phyloP scores from a whole-genome alignment of 192 early-diverging fungal genomes.

The Hyaloraphidium curvatum region DNA sequence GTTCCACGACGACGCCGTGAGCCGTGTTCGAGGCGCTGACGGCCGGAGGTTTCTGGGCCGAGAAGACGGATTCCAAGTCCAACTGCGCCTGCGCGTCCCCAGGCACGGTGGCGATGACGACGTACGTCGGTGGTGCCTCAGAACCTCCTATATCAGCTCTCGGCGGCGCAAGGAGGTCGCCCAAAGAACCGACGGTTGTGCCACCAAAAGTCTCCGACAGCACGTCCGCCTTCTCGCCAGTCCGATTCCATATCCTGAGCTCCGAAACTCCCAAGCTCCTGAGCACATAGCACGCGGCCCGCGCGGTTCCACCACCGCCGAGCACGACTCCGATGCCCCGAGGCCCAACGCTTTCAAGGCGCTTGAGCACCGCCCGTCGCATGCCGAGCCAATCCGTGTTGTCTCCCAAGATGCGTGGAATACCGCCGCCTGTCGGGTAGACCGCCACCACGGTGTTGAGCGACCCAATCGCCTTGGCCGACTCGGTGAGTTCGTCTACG shows the following conservation, averaged over 20 bases:
- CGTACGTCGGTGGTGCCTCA: too few relatives aligned
- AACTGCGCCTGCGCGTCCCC: constrained; percentile 24
- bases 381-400: constrained; percentile 97
- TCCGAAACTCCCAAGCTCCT: constrained; percentile 28
- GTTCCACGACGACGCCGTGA: constrained; percentile 78
- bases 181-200: too few relatives aligned
- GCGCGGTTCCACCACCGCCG: constrained; percentile 84
- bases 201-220: constrained; percentile 27
- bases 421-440: constrained; percentile 7
- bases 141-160: too few relatives aligned
- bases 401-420: constrained; percentile 47
- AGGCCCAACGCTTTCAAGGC: not conserved
- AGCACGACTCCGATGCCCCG: constrained; percentile 54
- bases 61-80: constrained; percentile 25
- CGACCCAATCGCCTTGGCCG: constrained; percentile 75
- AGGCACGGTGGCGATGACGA: constrained; percentile 73
- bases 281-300: constrained; percentile 78
- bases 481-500: constrained; percentile 46
- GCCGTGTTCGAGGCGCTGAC: too few relatives aligned
- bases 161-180: too few relatives aligned
- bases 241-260: constrained; percentile 79
- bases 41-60: constrained; percentile 16
- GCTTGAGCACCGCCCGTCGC: constrained; percentile 5
- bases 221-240: constrained; percentile 41
- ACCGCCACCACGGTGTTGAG: constrained; percentile 67